Conservation (phyloP, 176 grass and related monocot genomes). For the Ampelocalamus luodianensis region DNA sequence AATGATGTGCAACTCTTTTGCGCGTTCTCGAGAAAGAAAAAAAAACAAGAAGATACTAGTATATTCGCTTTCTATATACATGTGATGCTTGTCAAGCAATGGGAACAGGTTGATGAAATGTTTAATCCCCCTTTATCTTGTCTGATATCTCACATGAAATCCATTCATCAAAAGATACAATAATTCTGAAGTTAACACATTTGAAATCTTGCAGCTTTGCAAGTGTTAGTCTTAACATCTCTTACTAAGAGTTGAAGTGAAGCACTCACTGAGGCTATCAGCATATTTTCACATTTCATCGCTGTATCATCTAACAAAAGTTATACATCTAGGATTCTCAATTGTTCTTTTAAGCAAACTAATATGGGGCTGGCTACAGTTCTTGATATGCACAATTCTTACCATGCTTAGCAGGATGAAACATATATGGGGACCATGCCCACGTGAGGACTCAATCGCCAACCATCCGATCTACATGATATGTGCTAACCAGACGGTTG, state of each 20-base stretch:
- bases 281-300: background rate
- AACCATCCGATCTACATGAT: conserved; percentile 15
- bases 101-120: background rate
- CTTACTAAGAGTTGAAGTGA: background rate
- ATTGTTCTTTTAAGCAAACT: conserved; percentile 12
- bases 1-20: too few species aligned
- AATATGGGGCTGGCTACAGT: background rate
- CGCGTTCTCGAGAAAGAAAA: too few species aligned
- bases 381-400: background rate
- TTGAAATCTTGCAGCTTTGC: background rate
- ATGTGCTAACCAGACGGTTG: background rate
- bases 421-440: background rate
- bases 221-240: background rate
- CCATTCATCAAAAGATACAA: conserved; percentile 7
- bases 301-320: background rate
- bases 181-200: background rate
- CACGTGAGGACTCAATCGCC: background rate
- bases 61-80: background rate
- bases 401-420: background rate
- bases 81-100: background rate
- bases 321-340: background rate
- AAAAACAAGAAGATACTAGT: background rate
- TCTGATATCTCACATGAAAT: background rate
- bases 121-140: background rate
- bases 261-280: background rate